These are phyloP conservation scores for Irpex rosettiformis DNA, from an alignment of 1,284 basidiomycete genomes.

Conservation along the genomic window DNA sequence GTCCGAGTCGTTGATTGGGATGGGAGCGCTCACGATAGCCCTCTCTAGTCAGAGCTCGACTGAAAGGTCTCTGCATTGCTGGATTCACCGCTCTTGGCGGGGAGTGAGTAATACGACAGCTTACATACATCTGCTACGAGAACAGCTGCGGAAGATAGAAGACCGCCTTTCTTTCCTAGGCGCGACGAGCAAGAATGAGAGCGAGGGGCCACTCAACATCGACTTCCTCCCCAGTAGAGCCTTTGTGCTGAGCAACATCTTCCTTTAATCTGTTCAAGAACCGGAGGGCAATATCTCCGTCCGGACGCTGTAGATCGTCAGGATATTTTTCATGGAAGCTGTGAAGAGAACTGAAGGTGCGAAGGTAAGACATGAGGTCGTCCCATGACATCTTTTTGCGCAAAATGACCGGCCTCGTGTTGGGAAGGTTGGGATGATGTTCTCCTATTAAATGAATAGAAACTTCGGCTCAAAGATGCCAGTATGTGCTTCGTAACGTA, in stretches of 20 bases:
- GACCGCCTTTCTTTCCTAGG: conserved; percentile 7
- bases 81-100: background rate
- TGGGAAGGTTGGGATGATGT: conserved; percentile 43
- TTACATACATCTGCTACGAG: background rate
- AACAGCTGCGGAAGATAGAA: background rate
- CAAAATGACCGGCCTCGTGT: conserved; percentile 52
- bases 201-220: conserved; percentile 75
- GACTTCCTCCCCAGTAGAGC: conserved; percentile 42
- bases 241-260: conserved; percentile 35
- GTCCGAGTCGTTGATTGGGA: background rate
- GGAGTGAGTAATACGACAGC: background rate
- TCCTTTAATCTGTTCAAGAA: conserved; percentile 52
- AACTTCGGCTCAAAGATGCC: background rate
- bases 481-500: conserved; percentile 20
- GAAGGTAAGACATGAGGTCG: conserved; percentile 64
- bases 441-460: conserved; percentile 22
- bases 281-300: conserved; percentile 63
- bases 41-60: background rate
- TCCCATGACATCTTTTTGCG: conserved; percentile 60
- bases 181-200: conserved; percentile 47
- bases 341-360: conserved; percentile 72
- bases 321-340: conserved; percentile 67
- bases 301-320: conserved; percentile 42
- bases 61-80: background rate
- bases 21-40: background rate